Base-by-base conservation (phyloP, 495 filamentous ascomycete species). In the Penicillium waksmanii region DNA sequence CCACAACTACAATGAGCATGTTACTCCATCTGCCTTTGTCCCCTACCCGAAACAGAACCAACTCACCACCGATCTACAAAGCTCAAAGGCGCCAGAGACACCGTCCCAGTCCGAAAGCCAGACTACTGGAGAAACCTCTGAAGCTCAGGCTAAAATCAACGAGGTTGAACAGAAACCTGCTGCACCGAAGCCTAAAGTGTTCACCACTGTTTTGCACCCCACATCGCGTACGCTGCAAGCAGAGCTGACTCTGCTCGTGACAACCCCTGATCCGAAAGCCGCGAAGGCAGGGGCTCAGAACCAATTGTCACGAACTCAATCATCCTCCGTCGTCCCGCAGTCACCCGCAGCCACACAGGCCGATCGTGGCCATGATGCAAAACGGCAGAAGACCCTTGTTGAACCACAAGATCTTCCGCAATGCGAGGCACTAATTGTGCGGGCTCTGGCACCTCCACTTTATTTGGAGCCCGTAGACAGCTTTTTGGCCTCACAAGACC, bases 1-100 rank as follows among this genome's bases (percentile, higher is more conserved):
- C 34, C 92, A 99, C 68, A 96, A 96, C 68, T 89, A 92, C 68
- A 96, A 89, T 62, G 82, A 87, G 52, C 89, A 90, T 69, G 78
- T 98, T 12, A 97, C 92, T 1, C 95, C 93, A 0, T 97, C 94
- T 1, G 82, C 93, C 3, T 92, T 87, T 69, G 90, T 87, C 12
- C 90, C 93, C 0, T 96, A 87, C 65, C 89, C 91, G 2, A 86
- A 84, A 51, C 83, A 87, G 40, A 86, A 81, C 58, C 74, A 78
- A 49, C 64, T 77, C 48, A 71, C 67, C 13, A 62, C 77, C 48
- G 78, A 78, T 25, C 61, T 76, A 42, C 60, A 70, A 46, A 70
- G 66, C 33, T 43, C 74, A 11, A 78, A 80, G 52, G 50, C 70
- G 11, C 40, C 70, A 18, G 58, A 66, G 8, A 44, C 60, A 6